Conservation (phyloP, 305 asterid genomes). For the Fraxinus greggii region DNA sequence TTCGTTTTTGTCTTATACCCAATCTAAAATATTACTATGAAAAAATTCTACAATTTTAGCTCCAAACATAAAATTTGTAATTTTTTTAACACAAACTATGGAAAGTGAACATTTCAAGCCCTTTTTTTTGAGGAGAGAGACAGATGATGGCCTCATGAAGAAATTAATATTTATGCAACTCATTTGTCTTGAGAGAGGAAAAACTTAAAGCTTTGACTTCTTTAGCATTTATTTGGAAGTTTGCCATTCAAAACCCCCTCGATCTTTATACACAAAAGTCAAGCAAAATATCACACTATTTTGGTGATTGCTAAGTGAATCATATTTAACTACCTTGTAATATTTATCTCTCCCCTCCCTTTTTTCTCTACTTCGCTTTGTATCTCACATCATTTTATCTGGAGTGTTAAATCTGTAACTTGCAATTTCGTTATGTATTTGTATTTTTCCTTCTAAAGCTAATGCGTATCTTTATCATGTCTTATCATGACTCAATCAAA, state of each 20-base stretch:
- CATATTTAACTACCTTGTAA: neutral
- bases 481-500: neutral
- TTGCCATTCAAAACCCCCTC: neutral
- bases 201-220: neutral
- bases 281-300: neutral
- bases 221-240: neutral
- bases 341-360: neutral
- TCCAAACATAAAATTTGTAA: neutral
- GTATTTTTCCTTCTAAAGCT: neutral
- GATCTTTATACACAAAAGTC: neutral
- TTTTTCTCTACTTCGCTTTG: neutral
- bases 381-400: neutral
- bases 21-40: neutral
- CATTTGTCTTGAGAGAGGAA: neutral
- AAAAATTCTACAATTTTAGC: neutral
- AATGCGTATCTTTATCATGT: conserved; percentile 1
- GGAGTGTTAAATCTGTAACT: neutral
- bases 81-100: neutral
- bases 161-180: neutral
- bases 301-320: neutral
- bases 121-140: neutral
- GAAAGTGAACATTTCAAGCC: neutral
- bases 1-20: neutral
- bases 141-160: neutral
- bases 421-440: neutral